Conservation (phyloP, 1,284 basidiomycete species). For the Ganoderma lingzhi region DNA sequence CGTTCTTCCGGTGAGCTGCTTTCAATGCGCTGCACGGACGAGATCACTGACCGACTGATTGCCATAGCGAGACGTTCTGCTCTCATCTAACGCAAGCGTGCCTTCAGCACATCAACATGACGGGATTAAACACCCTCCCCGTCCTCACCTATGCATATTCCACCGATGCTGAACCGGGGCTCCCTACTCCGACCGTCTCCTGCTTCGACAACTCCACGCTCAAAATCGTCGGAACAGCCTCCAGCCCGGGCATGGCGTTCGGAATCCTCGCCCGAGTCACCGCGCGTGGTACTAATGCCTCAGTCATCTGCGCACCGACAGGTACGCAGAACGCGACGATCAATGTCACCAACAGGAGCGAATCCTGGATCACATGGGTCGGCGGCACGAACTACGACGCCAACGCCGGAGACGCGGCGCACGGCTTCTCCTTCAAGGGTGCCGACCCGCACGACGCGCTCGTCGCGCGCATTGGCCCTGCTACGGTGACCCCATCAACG, state of each 20-base stretch:
- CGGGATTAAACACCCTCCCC: constrained; percentile 43
- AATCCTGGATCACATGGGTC: constrained; percentile 73
- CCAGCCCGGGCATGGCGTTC: constrained; percentile 69
- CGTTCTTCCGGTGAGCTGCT: constrained; percentile 54
- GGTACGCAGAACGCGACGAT: constrained; percentile 61
- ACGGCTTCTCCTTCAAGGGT: constrained; percentile 69
- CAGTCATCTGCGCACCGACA: constrained; percentile 45
- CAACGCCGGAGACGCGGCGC: constrained; percentile 62
- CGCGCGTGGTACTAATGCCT: constrained; percentile 30
- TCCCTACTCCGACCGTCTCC: constrained; percentile 65
- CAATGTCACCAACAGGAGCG: constrained; percentile 50
- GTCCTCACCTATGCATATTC: constrained; percentile 62
- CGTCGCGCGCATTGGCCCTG: constrained; percentile 47
- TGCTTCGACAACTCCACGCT: constrained; percentile 67
- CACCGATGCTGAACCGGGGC: constrained; percentile 50
- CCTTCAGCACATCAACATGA: constrained; percentile 58
- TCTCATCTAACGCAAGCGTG: constrained; percentile 70
- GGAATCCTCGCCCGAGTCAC: constrained; percentile 66
- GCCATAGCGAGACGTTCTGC: constrained; percentile 69
- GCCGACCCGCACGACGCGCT: constrained; percentile 63
- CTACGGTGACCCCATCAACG: constrained; percentile 39
- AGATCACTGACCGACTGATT: not conserved
- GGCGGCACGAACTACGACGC: constrained; percentile 75
- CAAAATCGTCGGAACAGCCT: constrained; percentile 60
- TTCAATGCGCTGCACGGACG: no score